These are phyloP conservation scores for Reticulascus tulasneorum DNA, from an alignment of 2,329 filamentous ascomycete genomes.

Conservation along the genomic window DNA sequence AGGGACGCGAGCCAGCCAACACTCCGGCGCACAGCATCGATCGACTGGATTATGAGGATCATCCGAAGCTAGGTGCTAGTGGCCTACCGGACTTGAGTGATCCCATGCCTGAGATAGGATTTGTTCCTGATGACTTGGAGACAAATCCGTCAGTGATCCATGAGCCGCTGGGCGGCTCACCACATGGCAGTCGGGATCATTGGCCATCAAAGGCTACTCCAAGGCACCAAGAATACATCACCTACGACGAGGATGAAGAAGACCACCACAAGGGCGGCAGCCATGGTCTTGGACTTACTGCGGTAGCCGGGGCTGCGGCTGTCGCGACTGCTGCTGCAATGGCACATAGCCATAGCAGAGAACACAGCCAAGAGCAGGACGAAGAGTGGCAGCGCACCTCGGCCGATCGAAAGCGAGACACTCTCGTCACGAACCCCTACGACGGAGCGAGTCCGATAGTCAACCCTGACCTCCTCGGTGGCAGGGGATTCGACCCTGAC, in stretches of 20 bases:
- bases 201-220: conserved; percentile 27
- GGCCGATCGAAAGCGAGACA: conserved; percentile 61
- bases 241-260: conserved; percentile 22
- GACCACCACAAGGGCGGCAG: conserved; percentile 8
- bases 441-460: conserved; percentile 61
- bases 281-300: conserved; percentile 40
- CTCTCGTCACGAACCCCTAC: conserved; percentile 63
- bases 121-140: conserved; percentile 63
- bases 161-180: conserved; percentile 59
- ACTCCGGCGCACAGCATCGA: conserved; percentile 58
- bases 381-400: conserved; percentile 63
- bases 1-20: conserved; percentile 49
- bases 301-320: conserved; percentile 51
- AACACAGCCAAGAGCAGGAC: conserved; percentile 54
- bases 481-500: conserved; percentile 29
- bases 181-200: conserved; percentile 21
- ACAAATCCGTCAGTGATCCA: conserved; percentile 85
- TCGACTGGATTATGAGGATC: conserved; percentile 48
- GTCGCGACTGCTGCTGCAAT: conserved; percentile 46
- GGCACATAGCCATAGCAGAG: conserved; percentile 45
- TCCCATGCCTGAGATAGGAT: conserved; percentile 74
- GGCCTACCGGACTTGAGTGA: conserved; percentile 66
- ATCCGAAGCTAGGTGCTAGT: conserved; percentile 60
- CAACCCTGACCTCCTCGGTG: conserved; percentile 47
- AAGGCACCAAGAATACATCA: conserved; percentile 23